Evolutionary conservation across 2,329 filamentous ascomycete genomes (phyloP).

Genomic region (Cladophialophora yegresii): DNA sequence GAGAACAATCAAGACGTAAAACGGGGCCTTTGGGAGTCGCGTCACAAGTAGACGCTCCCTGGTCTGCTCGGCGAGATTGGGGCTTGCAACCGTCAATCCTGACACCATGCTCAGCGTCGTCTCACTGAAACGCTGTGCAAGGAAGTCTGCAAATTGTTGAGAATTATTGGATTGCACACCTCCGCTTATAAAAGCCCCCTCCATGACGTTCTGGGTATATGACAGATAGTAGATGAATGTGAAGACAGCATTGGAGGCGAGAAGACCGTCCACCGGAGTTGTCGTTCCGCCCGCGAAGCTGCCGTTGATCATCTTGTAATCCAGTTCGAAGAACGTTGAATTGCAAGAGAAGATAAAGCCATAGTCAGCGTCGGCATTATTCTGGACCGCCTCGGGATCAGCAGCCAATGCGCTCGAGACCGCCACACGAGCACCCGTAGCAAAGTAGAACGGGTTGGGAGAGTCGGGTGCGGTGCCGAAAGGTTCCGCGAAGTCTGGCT

Average conservation of each 20-base stretch:
- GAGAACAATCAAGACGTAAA: background rate
- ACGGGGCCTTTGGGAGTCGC: background rate
- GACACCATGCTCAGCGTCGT: constrained; percentile 1
- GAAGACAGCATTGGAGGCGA: background rate
- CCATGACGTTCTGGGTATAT: constrained; percentile 5
- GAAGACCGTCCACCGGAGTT: background rate
- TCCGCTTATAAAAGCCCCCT: background rate
- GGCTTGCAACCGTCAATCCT: background rate
- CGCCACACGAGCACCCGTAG: background rate
- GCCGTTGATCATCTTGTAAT: background rate
- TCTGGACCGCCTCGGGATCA: background rate
- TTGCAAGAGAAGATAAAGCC: constrained; percentile 1
- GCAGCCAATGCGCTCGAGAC: background rate
- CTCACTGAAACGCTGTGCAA: constrained; percentile 3
- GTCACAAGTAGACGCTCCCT: background rate
- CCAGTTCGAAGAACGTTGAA: background rate
- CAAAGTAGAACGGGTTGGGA: constrained; percentile 1
- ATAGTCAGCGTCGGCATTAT: background rate
- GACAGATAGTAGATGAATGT: background rate
- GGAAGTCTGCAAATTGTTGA: background rate
- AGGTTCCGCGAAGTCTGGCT: background rate
- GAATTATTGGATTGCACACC: background rate
- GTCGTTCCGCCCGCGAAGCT: background rate
- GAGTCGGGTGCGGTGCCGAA: background rate
- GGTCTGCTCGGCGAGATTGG: background rate